These are phyloP conservation scores for Mycena galopus DNA, from an alignment of 768 basidiomycete genomes.

Conservation along the genomic window DNA sequence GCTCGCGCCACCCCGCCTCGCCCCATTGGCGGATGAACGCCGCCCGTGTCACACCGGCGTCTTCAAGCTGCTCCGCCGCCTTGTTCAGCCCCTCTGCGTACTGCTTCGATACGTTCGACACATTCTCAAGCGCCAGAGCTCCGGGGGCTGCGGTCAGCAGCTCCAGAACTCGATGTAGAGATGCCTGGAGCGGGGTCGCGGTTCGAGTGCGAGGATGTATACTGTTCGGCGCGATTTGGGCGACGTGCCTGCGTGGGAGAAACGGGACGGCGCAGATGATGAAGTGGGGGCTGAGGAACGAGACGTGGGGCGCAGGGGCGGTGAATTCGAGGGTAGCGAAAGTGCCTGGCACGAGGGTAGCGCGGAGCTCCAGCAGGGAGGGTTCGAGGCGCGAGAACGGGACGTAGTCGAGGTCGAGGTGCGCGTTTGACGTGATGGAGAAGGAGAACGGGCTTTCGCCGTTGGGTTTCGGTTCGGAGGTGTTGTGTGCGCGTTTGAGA, in stretches of 20 bases:
- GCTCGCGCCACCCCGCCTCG: conserved; percentile 57
- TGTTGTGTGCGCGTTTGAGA: conserved; percentile 32
- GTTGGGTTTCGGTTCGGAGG: conserved; percentile 22
- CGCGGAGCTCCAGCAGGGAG: conserved; percentile 39
- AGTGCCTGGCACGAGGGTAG: conserved; percentile 35
- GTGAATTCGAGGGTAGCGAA: conserved; percentile 50
- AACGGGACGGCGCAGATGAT: conserved; percentile 61
- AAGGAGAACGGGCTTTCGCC: neutral
- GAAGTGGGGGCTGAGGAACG: conserved; percentile 51
- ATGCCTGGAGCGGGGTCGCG: conserved; percentile 53
- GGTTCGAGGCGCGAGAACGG: conserved; percentile 35
- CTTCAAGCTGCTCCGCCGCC: conserved; percentile 43
- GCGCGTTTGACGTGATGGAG: conserved; percentile 21
- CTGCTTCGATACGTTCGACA: conserved; percentile 56
- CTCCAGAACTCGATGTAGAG: conserved; percentile 54
- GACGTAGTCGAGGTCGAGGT: conserved; percentile 33
- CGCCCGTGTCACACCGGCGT: conserved; percentile 43
- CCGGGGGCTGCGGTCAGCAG: conserved; percentile 46
- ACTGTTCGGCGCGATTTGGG: neutral
- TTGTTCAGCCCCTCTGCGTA: conserved; percentile 45
- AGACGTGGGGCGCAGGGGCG: conserved; percentile 52
- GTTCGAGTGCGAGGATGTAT: conserved; percentile 39
- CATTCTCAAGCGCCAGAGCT: conserved; percentile 46
- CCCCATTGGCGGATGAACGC: conserved; percentile 49
- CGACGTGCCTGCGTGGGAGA: conserved; percentile 45